A percentile compares a stretch with the other conserved stretches of the same genome.
Conservation (phyloP, 208 protist genomes). For the Perkinsela sp. region DNA sequence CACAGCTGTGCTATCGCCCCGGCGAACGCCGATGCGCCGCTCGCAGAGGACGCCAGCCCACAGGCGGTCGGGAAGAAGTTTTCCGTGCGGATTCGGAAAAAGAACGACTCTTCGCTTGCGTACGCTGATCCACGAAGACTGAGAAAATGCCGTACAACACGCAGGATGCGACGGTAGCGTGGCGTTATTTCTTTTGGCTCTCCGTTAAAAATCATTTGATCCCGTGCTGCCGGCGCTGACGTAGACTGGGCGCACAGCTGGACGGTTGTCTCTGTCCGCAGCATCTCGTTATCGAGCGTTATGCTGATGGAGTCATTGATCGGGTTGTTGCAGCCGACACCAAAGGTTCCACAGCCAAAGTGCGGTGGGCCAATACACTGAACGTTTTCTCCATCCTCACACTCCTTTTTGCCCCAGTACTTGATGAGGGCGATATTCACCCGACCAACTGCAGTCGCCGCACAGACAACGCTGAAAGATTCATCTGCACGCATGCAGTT, state of each 20-base stretch:
- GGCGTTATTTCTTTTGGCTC: conserved; percentile 13
- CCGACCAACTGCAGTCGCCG: conserved; percentile 73
- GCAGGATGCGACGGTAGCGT: not conserved
- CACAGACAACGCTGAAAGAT: too few species aligned
- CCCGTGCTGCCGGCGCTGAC: not conserved
- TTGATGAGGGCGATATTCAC: conserved; percentile 98
- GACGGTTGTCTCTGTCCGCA: conserved; percentile 78
- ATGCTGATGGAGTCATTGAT: conserved; percentile 86
- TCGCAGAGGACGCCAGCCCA: conserved; percentile 90
- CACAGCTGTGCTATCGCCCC: conserved; percentile 38
- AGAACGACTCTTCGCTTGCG: conserved; percentile 6
- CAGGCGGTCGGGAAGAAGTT: conserved; percentile 98
- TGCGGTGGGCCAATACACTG: conserved; percentile 7
- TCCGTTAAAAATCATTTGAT: conserved; percentile 79
- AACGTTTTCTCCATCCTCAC: conserved; percentile 49
- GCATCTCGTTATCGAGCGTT: conserved; percentile 72
- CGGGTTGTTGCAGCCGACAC: conserved; percentile 13
- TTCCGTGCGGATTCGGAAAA: conserved; percentile 67
- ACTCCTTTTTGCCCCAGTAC: conserved; percentile 96
- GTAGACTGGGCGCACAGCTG: conserved; percentile 11
- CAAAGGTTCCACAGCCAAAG: not conserved
- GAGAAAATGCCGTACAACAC: not conserved
- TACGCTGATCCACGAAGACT: not conserved
- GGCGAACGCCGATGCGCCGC: conserved; percentile 79
- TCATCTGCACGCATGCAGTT: too few species aligned